phyloP scores from a whole-genome alignment of 1,284 basidiomycete species.

The Mrakiaceae sp. region DNA sequence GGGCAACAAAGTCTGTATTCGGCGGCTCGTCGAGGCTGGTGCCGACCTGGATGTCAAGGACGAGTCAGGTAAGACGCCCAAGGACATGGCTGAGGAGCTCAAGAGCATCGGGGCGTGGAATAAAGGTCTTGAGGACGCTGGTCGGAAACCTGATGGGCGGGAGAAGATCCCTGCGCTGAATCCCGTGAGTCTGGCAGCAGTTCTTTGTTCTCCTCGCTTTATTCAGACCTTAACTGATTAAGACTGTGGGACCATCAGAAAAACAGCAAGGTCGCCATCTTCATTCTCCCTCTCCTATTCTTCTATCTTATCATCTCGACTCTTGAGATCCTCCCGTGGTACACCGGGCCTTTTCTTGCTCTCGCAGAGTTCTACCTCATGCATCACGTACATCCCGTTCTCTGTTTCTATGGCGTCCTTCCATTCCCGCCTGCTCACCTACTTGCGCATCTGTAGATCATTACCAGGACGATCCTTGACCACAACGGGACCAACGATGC shows the following conservation, averaged over 20 bases:
- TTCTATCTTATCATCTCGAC: slow-evolving; percentile 75
- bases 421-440: neutral
- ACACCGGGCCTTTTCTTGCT: slow-evolving; percentile 69
- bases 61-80: slow-evolving; percentile 71
- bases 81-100: slow-evolving; percentile 89
- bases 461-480: slow-evolving; percentile 70
- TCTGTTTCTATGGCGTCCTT: neutral
- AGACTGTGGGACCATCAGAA: slow-evolving; percentile 39
- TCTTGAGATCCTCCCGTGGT: slow-evolving; percentile 73
- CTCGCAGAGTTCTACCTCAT: slow-evolving; percentile 78
- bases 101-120: slow-evolving; percentile 81
- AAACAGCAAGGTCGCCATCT: slow-evolving; percentile 70
- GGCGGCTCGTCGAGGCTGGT: slow-evolving; percentile 70
- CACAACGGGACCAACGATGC: slow-evolving; percentile 38
- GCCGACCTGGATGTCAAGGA: slow-evolving; percentile 73
- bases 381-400: slow-evolving; percentile 60
- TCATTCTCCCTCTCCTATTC: slow-evolving; percentile 63
- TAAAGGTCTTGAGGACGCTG: slow-evolving; percentile 72
- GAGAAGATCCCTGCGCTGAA: neutral
- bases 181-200: neutral
- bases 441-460: slow-evolving; percentile 42
- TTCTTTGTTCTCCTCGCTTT: slow-evolving; percentile 7
- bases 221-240: too few species aligned
- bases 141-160: slow-evolving; percentile 27
- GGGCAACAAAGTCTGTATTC: slow-evolving; percentile 71